Evolutionary conservation across 1,284 basidiomycete genomes (phyloP).

Genomic region (Bondarzewia mesenterica): DNA sequence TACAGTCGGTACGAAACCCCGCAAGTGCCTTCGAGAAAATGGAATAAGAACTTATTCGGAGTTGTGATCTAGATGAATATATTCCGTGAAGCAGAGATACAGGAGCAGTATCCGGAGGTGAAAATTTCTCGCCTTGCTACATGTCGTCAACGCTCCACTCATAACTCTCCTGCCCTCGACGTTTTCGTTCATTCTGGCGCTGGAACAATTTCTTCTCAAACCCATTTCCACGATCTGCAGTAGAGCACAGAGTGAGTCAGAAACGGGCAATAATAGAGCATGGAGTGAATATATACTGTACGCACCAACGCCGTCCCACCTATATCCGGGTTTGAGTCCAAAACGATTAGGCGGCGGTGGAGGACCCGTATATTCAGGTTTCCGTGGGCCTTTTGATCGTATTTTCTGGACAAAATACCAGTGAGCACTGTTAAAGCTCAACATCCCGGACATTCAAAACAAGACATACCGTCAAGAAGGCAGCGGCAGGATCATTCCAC

Average conservation of each 20-base stretch:
- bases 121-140: conserved; percentile 32
- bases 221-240: conserved; percentile 81
- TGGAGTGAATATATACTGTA: conserved; percentile 18
- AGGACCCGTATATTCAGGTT: conserved; percentile 83
- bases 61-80: background rate
- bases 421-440: no score
- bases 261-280: no score
- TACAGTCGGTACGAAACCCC: no score
- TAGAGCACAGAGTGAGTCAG: no score
- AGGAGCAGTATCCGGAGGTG: background rate
- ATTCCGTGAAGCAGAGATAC: background rate
- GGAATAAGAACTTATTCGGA: no score
- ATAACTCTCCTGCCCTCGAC: conserved; percentile 65
- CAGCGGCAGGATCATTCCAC: conserved; percentile 94
- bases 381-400: conserved; percentile 62
- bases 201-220: conserved; percentile 94
- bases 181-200: conserved; percentile 64
- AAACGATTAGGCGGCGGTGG: conserved; percentile 92
- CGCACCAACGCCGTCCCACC: conserved; percentile 95
- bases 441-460: no score
- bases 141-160: conserved; percentile 88
- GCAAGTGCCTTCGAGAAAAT: no score
- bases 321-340: conserved; percentile 88
- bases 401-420: no score
- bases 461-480: conserved; percentile 86